Conservation (phyloP, 768 basidiomycete genomes). For the Hericium erinaceus region DNA sequence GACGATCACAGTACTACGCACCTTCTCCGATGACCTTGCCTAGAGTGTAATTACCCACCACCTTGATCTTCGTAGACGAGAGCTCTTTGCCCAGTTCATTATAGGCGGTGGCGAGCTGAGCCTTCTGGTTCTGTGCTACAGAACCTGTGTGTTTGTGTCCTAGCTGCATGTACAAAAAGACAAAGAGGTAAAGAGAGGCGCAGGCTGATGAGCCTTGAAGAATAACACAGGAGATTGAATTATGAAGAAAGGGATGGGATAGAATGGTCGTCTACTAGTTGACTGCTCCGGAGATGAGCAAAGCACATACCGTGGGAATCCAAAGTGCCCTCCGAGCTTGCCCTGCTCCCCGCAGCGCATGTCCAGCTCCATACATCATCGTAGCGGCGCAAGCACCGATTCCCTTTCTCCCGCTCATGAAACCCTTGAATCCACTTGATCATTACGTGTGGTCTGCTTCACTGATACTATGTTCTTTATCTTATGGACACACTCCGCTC, state of each 20-base stretch:
- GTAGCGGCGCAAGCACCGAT: too few relatives aligned
- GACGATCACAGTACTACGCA: conserved; percentile 23
- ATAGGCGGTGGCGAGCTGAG: conserved; percentile 89
- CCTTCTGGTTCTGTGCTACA: conserved; percentile 55
- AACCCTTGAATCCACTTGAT: too few relatives aligned
- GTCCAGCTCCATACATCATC: too few relatives aligned
- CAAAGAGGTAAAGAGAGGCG: conserved; percentile 6
- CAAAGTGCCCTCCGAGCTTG: not conserved
- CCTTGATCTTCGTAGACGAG: conserved; percentile 80
- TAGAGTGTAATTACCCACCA: conserved; percentile 91
- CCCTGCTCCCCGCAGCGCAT: not conserved
- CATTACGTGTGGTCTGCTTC: too few relatives aligned
- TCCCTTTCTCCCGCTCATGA: too few relatives aligned
- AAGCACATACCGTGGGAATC: not conserved
- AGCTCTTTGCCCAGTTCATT: conserved; percentile 96
- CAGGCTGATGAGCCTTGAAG: conserved; percentile 1
- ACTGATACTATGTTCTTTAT: too few relatives aligned
- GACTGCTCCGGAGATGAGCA: not conserved
- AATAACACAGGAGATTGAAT: not conserved
- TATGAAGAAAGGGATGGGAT: not conserved
- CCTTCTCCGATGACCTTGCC: conserved; percentile 95
- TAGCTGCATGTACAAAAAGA: conserved; percentile 9
- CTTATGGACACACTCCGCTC: too few relatives aligned
- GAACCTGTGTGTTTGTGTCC: conserved; percentile 24
- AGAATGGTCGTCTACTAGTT: not conserved